Percentiles rank a stretch among this genome's conserved stretches.
Evolutionary conservation across 179 eudicot genomes (phyloP).

Genomic region (Silene noctiflora): DNA sequence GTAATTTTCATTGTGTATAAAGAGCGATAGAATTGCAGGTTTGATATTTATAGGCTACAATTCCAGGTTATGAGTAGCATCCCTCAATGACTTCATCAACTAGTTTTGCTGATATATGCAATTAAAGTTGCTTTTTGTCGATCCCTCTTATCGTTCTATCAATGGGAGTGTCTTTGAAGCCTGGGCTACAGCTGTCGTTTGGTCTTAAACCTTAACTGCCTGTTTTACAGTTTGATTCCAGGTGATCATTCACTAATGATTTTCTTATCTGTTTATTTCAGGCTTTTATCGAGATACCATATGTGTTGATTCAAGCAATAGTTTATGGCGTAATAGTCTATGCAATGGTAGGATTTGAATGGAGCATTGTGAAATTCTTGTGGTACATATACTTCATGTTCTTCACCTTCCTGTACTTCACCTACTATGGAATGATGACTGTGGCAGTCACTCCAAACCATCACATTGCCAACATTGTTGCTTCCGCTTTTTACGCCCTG

Average conservation of each 20-base stretch:
- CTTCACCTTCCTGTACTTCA: conserved; percentile 31
- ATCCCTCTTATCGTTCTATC: neutral
- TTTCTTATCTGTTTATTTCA: neutral
- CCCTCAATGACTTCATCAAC: too few relatives aligned
- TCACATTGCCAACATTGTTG: conserved; percentile 28
- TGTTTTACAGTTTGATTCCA: neutral
- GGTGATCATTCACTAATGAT: conserved; percentile 9
- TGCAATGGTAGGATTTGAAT: conserved; percentile 30
- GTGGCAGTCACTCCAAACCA: conserved; percentile 33
- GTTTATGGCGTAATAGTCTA: conserved; percentile 27
- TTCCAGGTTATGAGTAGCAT: too few relatives aligned
- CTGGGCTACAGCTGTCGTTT: too few relatives aligned
- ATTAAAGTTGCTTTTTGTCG: too few relatives aligned
- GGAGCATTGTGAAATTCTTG: conserved; percentile 24
- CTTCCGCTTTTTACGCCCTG: conserved; percentile 29
- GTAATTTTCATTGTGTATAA: too few relatives aligned
- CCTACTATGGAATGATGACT: conserved; percentile 32
- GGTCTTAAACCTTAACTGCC: too few relatives aligned
- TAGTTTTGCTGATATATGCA: too few relatives aligned
- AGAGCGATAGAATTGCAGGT: too few relatives aligned
- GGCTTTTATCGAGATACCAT: conserved; percentile 30
- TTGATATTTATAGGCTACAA: too few relatives aligned
- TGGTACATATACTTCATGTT: conserved; percentile 34
- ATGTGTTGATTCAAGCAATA: conserved; percentile 20
- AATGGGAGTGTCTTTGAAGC: too few relatives aligned